Percentiles rank a stretch among this genome's conserved stretches.
phyloP scores from a whole-genome alignment of 345 rosid genomes.

The Gossypium australe region DNA sequence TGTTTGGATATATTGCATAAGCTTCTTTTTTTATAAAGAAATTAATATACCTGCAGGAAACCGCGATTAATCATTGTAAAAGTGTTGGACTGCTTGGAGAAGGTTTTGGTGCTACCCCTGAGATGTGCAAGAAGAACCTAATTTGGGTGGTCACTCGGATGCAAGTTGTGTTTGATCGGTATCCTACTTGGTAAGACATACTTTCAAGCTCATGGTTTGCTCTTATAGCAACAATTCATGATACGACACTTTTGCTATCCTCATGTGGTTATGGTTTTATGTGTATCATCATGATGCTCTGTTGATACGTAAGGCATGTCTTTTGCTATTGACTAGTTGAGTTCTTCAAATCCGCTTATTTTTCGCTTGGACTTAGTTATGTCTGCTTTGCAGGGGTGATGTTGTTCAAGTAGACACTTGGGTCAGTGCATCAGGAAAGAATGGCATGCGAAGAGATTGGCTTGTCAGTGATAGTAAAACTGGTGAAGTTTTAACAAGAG shows the following conservation, averaged over 20 bases:
- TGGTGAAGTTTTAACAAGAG: slow-evolving; percentile 79
- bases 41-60: slow-evolving; percentile 52
- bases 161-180: slow-evolving; percentile 87
- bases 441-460: slow-evolving; percentile 99
- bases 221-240: background rate
- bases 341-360: background rate
- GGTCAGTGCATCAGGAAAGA: slow-evolving; percentile 83
- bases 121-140: slow-evolving; percentile 82
- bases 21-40: background rate
- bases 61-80: slow-evolving; percentile 91
- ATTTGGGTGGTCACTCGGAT: slow-evolving; percentile 94
- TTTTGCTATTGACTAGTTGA: background rate
- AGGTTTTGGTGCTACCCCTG: slow-evolving; percentile 97
- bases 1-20: background rate
- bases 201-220: background rate
- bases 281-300: background rate
- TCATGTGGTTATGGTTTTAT: background rate
- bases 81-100: slow-evolving; percentile 81
- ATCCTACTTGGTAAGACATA: slow-evolving; percentile 83
- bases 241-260: background rate
- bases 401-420: slow-evolving; percentile 85
- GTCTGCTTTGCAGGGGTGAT: slow-evolving; percentile 70
- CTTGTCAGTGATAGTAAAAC: slow-evolving; percentile 63
- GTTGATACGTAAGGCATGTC: background rate
- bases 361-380: background rate